Conservation (phyloP, 768 basidiomycete species). For the Lentinula guzmanii region DNA sequence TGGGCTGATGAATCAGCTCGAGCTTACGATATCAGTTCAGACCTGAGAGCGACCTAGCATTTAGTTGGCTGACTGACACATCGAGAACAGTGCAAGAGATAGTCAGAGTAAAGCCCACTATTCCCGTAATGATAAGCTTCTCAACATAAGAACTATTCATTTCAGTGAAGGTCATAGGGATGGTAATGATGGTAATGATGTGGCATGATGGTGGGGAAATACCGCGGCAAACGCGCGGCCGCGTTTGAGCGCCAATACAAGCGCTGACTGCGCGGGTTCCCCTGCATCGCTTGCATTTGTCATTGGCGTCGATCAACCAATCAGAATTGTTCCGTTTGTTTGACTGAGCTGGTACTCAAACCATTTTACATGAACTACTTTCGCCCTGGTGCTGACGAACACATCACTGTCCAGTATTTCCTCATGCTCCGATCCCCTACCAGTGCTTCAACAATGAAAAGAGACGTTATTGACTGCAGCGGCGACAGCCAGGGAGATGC, state of each 20-base stretch:
- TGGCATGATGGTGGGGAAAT: background rate
- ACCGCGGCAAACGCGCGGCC: background rate
- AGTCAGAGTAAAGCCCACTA: too few species aligned
- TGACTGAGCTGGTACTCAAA: background rate
- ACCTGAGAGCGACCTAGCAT: too few species aligned
- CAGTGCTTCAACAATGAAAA: background rate
- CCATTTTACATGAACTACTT: background rate
- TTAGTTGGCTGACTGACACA: too few species aligned
- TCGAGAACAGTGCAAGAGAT: too few species aligned
- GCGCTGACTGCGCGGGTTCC: background rate
- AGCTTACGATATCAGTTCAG: too few species aligned
- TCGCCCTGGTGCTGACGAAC: background rate
- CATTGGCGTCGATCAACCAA: background rate
- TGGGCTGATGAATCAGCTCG: too few species aligned
- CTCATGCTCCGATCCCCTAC: background rate
- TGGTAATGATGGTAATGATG: background rate
- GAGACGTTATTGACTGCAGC: background rate
- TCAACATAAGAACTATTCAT: too few species aligned
- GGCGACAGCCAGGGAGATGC: slow-evolving; percentile 23
- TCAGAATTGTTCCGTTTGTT: background rate
- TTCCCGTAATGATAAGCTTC: too few species aligned
- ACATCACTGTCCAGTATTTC: background rate
- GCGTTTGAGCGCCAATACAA: background rate
- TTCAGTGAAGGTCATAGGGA: background rate
- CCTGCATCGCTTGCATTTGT: background rate